phyloP scores from a whole-genome alignment of 2,329 filamentous ascomycete species.

The Colletotrichum trifolii region DNA sequence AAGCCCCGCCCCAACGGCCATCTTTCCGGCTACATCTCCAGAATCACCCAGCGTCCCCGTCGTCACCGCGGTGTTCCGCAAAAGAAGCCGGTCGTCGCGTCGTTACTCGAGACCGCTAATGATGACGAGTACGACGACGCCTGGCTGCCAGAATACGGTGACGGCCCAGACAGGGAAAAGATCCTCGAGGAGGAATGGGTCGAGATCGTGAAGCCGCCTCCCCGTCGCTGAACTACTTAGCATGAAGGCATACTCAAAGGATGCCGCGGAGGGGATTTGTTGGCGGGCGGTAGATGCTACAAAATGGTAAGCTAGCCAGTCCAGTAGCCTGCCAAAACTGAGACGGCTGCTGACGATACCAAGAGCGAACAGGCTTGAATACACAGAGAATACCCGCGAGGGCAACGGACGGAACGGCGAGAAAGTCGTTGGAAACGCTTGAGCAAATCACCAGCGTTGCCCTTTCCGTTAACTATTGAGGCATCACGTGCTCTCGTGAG shows the following conservation, averaged over 20 bases:
- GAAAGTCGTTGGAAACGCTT: no score
- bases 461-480: no score
- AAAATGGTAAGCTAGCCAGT: no score
- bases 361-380: background rate
- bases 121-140: constrained; percentile 33
- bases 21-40: background rate
- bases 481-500: constrained; percentile 11
- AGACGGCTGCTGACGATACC: no score
- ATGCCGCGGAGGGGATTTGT: background rate
- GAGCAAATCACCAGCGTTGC: no score
- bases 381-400: background rate
- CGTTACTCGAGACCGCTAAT: constrained; percentile 23
- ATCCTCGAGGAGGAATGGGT: constrained; percentile 18
- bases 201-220: constrained; percentile 19
- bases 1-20: background rate
- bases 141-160: constrained; percentile 26
- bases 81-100: constrained; percentile 8
- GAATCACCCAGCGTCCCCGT: background rate
- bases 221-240: constrained; percentile 4
- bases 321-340: no score
- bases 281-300: background rate
- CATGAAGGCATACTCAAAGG: background rate
- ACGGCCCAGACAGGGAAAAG: constrained; percentile 8
- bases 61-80: constrained; percentile 9
- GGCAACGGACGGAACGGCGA: no score